These are phyloP conservation scores for Tolypocladium tropicale DNA, from an alignment of 2,329 filamentous ascomycete genomes.

Conservation along the genomic window DNA sequence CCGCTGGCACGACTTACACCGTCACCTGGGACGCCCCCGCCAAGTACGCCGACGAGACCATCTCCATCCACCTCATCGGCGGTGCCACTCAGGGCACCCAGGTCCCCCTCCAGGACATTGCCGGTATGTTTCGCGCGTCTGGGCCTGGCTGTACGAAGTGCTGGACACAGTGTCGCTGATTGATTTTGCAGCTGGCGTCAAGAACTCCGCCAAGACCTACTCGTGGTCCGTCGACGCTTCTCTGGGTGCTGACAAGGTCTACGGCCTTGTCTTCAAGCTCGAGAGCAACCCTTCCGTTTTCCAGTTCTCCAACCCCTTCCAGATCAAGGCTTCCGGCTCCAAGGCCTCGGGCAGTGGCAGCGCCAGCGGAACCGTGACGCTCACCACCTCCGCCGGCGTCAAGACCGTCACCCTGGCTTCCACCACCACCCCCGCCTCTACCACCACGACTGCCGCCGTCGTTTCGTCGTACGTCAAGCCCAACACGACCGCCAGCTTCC, in stretches of 20 bases:
- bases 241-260: slow-evolving; percentile 36
- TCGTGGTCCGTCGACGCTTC: slow-evolving; percentile 37
- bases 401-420: slow-evolving; percentile 19
- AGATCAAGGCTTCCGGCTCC: slow-evolving; percentile 26
- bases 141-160: not conserved
- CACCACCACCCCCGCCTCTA: slow-evolving; percentile 6
- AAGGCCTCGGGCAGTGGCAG: not conserved
- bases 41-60: slow-evolving; percentile 29
- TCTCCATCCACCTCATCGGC: slow-evolving; percentile 45
- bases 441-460: slow-evolving; percentile 11
- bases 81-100: slow-evolving; percentile 35
- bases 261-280: slow-evolving; percentile 46
- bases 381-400: slow-evolving; percentile 16
- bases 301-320: slow-evolving; percentile 43
- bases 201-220: slow-evolving; percentile 34
- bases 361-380: slow-evolving; percentile 11
- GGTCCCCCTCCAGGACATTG: slow-evolving; percentile 30
- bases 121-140: slow-evolving; percentile 32
- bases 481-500: slow-evolving; percentile 6
- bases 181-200: slow-evolving; percentile 30
- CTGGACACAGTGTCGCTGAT: not conserved
- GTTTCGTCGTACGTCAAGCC: slow-evolving; percentile 14
- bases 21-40: slow-evolving; percentile 39
- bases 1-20: slow-evolving; percentile 36
- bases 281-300: slow-evolving; percentile 30